Evolutionary conservation across 2,329 filamentous ascomycete genomes (phyloP).

Genomic region (Coniochaeta sp.): DNA sequence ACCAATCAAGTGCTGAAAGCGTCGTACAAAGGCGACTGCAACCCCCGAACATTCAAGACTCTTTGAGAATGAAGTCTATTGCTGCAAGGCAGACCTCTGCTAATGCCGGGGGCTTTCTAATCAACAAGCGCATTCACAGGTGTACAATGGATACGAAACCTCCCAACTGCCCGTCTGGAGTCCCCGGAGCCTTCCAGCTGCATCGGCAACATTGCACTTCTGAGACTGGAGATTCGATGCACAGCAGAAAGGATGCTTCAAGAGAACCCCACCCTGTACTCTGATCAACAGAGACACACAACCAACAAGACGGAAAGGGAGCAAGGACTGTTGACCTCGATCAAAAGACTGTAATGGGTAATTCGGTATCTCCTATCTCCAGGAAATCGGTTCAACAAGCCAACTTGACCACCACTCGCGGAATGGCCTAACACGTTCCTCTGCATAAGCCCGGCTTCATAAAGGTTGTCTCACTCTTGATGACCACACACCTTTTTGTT

Average conservation of each 20-base stretch:
- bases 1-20: neutral
- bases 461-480: neutral
- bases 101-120: neutral
- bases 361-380: no score
- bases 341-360: neutral
- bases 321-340: neutral
- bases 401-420: neutral
- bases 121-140: neutral
- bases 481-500: neutral
- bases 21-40: neutral
- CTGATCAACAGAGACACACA: neutral
- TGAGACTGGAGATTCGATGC: neutral
- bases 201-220: neutral
- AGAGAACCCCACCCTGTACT: neutral
- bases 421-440: neutral
- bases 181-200: neutral
- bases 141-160: neutral
- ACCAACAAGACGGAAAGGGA: neutral
- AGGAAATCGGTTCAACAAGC: neutral
- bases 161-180: neutral
- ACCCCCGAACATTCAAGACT: neutral
- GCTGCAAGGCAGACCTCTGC: slow-evolving; percentile 1
- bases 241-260: neutral
- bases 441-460: neutral
- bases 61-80: neutral